Percentiles rank a stretch among this genome's conserved stretches.
These are phyloP conservation scores for Gregarina niphandrodes DNA, from an alignment of 169 alveolate species.

Conservation along the genomic window DNA sequence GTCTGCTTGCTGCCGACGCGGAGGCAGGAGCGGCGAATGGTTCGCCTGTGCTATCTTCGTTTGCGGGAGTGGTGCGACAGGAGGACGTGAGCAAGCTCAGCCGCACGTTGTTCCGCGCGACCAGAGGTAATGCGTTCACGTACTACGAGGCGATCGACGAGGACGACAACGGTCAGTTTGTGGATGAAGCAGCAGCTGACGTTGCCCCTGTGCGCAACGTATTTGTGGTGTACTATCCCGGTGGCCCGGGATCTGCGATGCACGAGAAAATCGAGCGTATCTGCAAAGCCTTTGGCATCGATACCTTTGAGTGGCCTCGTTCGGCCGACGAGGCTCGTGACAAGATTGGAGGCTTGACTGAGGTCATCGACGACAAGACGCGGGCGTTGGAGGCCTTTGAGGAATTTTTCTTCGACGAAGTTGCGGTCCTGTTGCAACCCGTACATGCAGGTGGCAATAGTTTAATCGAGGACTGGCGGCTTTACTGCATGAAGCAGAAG, in stretches of 20 bases:
- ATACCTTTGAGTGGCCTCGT: conserved; percentile 52
- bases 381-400: conserved; percentile 62
- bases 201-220: conserved; percentile 44
- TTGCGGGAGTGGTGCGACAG: conserved; percentile 68
- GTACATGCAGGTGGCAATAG: conserved; percentile 52
- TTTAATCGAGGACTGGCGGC: conserved; percentile 65
- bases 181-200: conserved; percentile 29
- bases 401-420: conserved; percentile 48
- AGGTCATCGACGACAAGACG: conserved; percentile 48
- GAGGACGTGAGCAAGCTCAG: conserved; percentile 67
- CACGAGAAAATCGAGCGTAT: conserved; percentile 59
- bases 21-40: conserved; percentile 25
- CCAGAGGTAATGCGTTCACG: conserved; percentile 82
- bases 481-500: conserved; percentile 74
- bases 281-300: conserved; percentile 64
- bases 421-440: conserved; percentile 45
- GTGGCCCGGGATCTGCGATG: conserved; percentile 49
- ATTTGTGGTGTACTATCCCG: conserved; percentile 69
- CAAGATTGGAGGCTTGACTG: conserved; percentile 32
- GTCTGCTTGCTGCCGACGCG: conserved; percentile 19
- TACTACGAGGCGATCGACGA: conserved; percentile 55
- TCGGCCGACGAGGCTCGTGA: conserved; percentile 28
- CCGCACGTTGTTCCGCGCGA: conserved; percentile 74
- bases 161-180: too few relatives aligned
- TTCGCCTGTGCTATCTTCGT: conserved; percentile 41